Conservation (phyloP, 352 stramenopile genomes). For the Pythium sp. region DNA sequence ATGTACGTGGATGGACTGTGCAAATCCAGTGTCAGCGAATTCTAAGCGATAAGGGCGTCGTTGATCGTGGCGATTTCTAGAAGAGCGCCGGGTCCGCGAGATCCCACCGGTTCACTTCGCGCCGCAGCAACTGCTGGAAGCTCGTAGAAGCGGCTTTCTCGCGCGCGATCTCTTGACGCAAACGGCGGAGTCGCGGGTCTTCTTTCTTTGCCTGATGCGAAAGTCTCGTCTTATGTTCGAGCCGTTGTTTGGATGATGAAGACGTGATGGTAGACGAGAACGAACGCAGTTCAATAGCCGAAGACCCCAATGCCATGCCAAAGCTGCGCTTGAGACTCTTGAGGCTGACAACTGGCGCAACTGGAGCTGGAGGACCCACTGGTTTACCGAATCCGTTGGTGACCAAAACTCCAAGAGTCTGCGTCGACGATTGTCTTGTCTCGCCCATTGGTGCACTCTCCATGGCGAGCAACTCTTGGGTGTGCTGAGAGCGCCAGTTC, state of each 20-base stretch:
- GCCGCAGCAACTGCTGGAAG: conserved; percentile 61
- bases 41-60: too few species aligned
- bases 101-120: conserved; percentile 46
- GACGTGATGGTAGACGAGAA: neutral
- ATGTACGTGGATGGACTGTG: too few species aligned
- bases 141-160: conserved; percentile 40
- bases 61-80: neutral
- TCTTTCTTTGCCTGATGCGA: neutral
- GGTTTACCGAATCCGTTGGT: neutral
- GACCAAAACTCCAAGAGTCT: neutral
- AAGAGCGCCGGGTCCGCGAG: neutral
- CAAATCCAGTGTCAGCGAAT: too few species aligned
- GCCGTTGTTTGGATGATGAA: neutral
- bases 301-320: conserved; percentile 10
- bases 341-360: conserved; percentile 16
- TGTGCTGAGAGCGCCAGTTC: conserved; percentile 21
- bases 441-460: neutral
- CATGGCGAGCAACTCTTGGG: conserved; percentile 15
- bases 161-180: conserved; percentile 55
- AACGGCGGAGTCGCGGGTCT: conserved; percentile 25
- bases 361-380: neutral
- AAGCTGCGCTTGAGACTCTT: conserved; percentile 43
- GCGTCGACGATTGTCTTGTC: neutral
- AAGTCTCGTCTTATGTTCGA: neutral
- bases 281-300: neutral